These are phyloP conservation scores for Eustoma russellianum DNA, from an alignment of 257 asterid genomes.

Conservation along the genomic window DNA sequence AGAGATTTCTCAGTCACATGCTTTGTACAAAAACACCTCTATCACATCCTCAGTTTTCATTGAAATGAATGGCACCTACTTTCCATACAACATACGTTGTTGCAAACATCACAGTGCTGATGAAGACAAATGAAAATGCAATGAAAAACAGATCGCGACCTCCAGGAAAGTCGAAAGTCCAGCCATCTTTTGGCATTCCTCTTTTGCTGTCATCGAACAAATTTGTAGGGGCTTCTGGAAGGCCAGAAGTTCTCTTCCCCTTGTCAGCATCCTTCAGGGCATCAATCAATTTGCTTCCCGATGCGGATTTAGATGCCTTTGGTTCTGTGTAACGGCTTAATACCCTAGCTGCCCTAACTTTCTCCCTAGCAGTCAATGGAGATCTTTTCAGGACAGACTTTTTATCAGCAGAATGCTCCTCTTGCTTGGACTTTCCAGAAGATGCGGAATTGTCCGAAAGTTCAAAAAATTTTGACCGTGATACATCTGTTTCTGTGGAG, in stretches of 20 bases:
- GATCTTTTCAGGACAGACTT: slow-evolving; percentile 43
- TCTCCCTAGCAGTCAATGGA: slow-evolving; percentile 80
- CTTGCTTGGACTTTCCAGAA: slow-evolving; percentile 23
- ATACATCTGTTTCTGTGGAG: slow-evolving; percentile 7
- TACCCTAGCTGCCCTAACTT: slow-evolving; percentile 85
- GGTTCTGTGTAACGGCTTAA: slow-evolving; percentile 79
- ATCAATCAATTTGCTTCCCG: slow-evolving; percentile 61
- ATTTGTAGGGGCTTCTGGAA: slow-evolving; percentile 79
- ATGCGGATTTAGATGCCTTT: slow-evolving; percentile 51
- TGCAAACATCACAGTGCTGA: slow-evolving; percentile 78
- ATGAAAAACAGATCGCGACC: slow-evolving; percentile 59
- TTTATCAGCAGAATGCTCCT: slow-evolving; percentile 17
- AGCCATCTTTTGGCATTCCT: slow-evolving; percentile 67
- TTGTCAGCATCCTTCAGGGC: slow-evolving; percentile 65
- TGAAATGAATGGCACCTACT: slow-evolving; percentile 89
- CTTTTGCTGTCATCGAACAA: slow-evolving; percentile 73
- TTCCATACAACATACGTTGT: slow-evolving; percentile 88
- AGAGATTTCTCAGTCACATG: slow-evolving; percentile 27
- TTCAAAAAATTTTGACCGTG: slow-evolving; percentile 13
- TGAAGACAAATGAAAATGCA: slow-evolving; percentile 55
- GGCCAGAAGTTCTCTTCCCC: slow-evolving; percentile 70
- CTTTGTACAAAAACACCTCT: neutral
- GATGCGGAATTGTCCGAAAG: slow-evolving; percentile 15
- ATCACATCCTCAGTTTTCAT: slow-evolving; percentile 37
- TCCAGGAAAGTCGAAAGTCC: slow-evolving; percentile 54